phyloP scores from a whole-genome alignment of 2,329 filamentous ascomycete species.

The Harringtonia aguacate region DNA sequence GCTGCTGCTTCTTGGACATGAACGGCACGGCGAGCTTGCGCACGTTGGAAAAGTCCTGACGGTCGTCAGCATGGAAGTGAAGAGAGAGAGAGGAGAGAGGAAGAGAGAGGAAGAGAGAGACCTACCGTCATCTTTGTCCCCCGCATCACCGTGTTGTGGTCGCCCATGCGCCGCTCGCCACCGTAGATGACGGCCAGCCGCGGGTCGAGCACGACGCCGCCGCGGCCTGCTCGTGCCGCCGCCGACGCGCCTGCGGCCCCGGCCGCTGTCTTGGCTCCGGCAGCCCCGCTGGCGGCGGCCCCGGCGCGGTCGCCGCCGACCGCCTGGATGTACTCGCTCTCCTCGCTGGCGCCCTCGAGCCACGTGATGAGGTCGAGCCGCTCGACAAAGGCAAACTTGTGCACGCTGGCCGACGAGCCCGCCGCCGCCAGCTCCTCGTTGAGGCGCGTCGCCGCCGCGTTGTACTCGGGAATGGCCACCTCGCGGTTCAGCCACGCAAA shows the following conservation, averaged over 20 bases:
- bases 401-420: constrained; percentile 50
- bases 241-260: constrained; percentile 22
- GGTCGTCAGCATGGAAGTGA: background rate
- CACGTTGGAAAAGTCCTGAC: constrained; percentile 88
- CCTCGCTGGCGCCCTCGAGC: constrained; percentile 80
- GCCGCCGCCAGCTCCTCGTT: constrained; percentile 64
- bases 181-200: constrained; percentile 81
- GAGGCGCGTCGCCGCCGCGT: constrained; percentile 67
- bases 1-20: constrained; percentile 49
- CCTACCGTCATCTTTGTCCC: constrained; percentile 82
- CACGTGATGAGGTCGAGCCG: constrained; percentile 85
- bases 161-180: constrained; percentile 82
- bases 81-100: background rate
- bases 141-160: constrained; percentile 78
- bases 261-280: constrained; percentile 21
- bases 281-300: constrained; percentile 16
- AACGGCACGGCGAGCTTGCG: constrained; percentile 76
- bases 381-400: constrained; percentile 87
- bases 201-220: constrained; percentile 50
- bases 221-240: constrained; percentile 22
- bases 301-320: constrained; percentile 51
- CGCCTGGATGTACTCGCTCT: constrained; percentile 87
- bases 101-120: background rate
- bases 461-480: constrained; percentile 81
- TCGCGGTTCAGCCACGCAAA: constrained; percentile 95